Evolutionary conservation across 2,329 filamentous ascomycete species (phyloP).

Genomic region (Trichoderma koningii): DNA sequence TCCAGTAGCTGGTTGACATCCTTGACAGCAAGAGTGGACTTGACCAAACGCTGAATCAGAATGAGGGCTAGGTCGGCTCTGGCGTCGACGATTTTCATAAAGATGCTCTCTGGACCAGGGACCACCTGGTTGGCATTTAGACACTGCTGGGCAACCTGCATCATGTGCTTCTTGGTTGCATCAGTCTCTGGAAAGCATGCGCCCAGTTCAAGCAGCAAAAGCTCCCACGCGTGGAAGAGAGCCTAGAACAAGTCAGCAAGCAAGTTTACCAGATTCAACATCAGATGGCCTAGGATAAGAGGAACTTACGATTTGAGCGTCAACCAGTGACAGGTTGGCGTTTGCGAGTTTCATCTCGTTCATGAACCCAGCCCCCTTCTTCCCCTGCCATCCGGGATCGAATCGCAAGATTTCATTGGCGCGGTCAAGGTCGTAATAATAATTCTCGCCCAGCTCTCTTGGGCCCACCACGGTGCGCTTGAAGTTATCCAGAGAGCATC

Average conservation of each 20-base stretch:
- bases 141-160: slow-evolving; percentile 75
- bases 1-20: slow-evolving; percentile 56
- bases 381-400: slow-evolving; percentile 75
- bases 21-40: slow-evolving; percentile 52
- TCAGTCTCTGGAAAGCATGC: slow-evolving; percentile 57
- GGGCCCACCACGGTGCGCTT: slow-evolving; percentile 71
- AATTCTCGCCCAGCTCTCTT: slow-evolving; percentile 69
- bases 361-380: slow-evolving; percentile 70
- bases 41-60: slow-evolving; percentile 76
- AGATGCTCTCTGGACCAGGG: slow-evolving; percentile 77
- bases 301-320: slow-evolving; percentile 76
- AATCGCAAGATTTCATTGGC: slow-evolving; percentile 75
- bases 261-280: not conserved
- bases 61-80: slow-evolving; percentile 81
- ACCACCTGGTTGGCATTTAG: slow-evolving; percentile 73
- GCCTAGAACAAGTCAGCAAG: slow-evolving; percentile 49
- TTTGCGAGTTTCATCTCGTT: slow-evolving; percentile 86
- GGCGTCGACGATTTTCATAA: slow-evolving; percentile 72
- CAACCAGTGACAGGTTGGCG: slow-evolving; percentile 84
- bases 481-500: slow-evolving; percentile 73
- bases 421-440: slow-evolving; percentile 80
- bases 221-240: slow-evolving; percentile 87
- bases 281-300: not conserved
- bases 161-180: slow-evolving; percentile 67
- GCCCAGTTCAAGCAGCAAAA: slow-evolving; percentile 80